Evolutionary conservation across 768 basidiomycete species (phyloP).

Genomic region (Pseudohyphozyma bogoriensis): DNA sequence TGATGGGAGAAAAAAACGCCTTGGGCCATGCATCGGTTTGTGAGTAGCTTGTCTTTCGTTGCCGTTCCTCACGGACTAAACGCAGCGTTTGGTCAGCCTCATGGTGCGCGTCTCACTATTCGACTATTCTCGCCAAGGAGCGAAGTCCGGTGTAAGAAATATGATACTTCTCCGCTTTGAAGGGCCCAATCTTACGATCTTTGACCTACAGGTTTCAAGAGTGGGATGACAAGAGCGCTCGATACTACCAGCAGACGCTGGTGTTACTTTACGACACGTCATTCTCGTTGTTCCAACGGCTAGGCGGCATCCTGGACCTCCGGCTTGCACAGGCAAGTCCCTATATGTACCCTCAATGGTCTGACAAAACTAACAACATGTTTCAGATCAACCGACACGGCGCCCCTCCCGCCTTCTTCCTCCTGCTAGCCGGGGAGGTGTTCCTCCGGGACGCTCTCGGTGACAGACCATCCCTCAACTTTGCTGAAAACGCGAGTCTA

Average conservation of each 20-base stretch:
- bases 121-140: neutral
- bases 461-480: neutral
- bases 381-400: neutral
- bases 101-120: neutral
- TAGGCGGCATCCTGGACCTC: neutral
- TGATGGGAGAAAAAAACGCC: neutral
- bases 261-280: neutral
- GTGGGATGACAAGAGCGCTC: neutral
- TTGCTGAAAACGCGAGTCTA: neutral
- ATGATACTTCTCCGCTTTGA: too few relatives aligned
- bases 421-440: neutral
- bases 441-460: neutral
- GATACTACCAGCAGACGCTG: neutral
- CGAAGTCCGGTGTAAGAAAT: too few relatives aligned
- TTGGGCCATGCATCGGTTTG: neutral
- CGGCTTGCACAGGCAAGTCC: neutral
- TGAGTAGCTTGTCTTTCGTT: neutral
- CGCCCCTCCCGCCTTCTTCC: neutral
- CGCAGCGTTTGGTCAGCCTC: neutral
- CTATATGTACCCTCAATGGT: neutral
- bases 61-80: neutral
- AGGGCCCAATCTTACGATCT: too few relatives aligned
- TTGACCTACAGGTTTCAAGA: neutral
- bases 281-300: neutral
- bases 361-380: too few relatives aligned